Base-by-base conservation (phyloP, 495 filamentous ascomycete genomes). In the Physcia stellaris region DNA sequence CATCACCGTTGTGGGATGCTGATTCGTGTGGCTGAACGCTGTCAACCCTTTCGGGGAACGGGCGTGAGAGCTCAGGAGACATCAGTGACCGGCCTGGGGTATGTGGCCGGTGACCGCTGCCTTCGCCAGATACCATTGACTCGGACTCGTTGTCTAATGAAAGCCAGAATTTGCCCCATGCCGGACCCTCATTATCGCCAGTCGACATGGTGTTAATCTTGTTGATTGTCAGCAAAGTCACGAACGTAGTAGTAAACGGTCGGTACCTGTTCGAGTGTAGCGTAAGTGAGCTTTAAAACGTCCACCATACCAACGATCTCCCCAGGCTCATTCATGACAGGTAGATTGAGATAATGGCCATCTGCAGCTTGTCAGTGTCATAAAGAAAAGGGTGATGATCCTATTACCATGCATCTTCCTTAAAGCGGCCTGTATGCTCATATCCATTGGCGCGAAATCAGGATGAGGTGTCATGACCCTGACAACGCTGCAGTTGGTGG, bases 291-390 rank as follows among this genome's bases (percentile, higher is more conserved):
- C 60, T 95, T 96, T 35, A 98, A 70, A 37, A 98, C 90, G 60
- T 98, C 90, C 6, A 96, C 90, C 90, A 98, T 98, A 43, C 90
- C 90, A 20, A 98, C 87, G 56, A 98, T 98, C 54, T 98, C 92
- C 45, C 87, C 92, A 36, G 70, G 67, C 38, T 94, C 85, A 58
- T 95, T 95, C 90, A 98, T 98, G 23, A 98, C 90, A 6, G 90
- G 90, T 19, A 98, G 67, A 56, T 98, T 98, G 17, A 98, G 75
- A 51, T 98, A 98, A 58, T 98, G 90, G 18, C 90, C 90, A 69
- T 98, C 90, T 90, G 44, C 24, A 26, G 39, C 32, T 26, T 29
- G 16, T 52, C 33, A 52, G 37, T 17, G 24, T 5, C 4, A 1
- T 19, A 19, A 1, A 24, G 24, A 13, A 23, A 40, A 22, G 27